phyloP scores from a whole-genome alignment of 2,329 filamentous ascomycete species.

The Thermomyces lanuginosus region DNA sequence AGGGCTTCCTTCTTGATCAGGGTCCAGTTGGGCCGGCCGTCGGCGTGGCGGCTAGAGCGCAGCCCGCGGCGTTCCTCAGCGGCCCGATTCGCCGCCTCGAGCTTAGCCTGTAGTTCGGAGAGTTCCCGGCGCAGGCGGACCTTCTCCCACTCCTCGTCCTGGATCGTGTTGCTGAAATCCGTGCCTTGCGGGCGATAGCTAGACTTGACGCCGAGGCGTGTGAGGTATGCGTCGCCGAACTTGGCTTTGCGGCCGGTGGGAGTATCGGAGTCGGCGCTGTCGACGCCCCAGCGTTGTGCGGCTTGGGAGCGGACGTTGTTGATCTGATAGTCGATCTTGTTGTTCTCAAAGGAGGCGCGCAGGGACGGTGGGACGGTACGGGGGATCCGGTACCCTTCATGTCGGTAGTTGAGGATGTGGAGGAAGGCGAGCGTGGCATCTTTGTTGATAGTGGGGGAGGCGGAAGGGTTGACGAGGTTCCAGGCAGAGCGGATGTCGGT shows the following conservation, averaged over 20 bases:
- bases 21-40: slow-evolving; percentile 67
- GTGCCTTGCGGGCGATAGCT: slow-evolving; percentile 71
- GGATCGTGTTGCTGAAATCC: slow-evolving; percentile 71
- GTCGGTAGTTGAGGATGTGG: slow-evolving; percentile 88
- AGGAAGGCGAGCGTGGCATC: slow-evolving; percentile 88
- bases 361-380: slow-evolving; percentile 83
- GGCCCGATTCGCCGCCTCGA: slow-evolving; percentile 62
- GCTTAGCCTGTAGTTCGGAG: slow-evolving; percentile 72
- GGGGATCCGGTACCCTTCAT: slow-evolving; percentile 89
- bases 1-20: slow-evolving; percentile 89
- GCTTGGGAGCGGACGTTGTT: slow-evolving; percentile 51
- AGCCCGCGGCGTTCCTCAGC: slow-evolving; percentile 41
- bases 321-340: slow-evolving; percentile 90
- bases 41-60: slow-evolving; percentile 34
- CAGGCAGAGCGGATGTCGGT: slow-evolving; percentile 79
- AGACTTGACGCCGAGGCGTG: slow-evolving; percentile 64
- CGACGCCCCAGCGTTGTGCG: slow-evolving; percentile 60
- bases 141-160: slow-evolving; percentile 91
- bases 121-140: slow-evolving; percentile 88
- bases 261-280: slow-evolving; percentile 57
- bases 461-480: slow-evolving; percentile 93
- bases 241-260: slow-evolving; percentile 82
- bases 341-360: slow-evolving; percentile 79
- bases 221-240: slow-evolving; percentile 93
- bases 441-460: slow-evolving; percentile 69